Evolutionary conservation across 495 filamentous ascomycete genomes (phyloP).

Genomic region (Endocarpon pusillum): DNA sequence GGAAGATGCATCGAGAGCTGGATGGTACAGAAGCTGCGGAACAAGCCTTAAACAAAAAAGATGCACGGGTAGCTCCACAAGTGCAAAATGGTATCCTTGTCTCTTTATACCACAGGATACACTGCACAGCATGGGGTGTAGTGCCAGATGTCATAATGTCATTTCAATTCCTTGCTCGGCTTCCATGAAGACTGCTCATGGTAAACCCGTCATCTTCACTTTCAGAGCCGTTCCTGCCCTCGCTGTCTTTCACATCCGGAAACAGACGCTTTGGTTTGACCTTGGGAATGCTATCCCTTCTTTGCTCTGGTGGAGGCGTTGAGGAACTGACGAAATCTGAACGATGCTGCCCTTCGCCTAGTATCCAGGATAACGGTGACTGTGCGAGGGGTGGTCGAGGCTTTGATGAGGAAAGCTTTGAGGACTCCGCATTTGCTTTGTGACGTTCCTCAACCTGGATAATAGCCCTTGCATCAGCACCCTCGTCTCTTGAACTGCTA

Average conservation of each 20-base stretch:
- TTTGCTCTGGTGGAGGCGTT: slow-evolving; percentile 30
- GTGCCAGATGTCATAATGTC: too few species aligned
- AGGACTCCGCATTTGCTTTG: background rate
- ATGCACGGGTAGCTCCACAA: too few species aligned
- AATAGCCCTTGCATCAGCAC: slow-evolving; percentile 1
- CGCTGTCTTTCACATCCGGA: slow-evolving; percentile 16
- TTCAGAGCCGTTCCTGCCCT: slow-evolving; percentile 14
- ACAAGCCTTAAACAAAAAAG: too few species aligned
- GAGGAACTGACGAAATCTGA: slow-evolving; percentile 32
- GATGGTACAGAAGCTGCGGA: too few species aligned
- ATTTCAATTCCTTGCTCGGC: background rate
- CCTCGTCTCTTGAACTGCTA: too few species aligned
- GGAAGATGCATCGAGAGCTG: too few species aligned
- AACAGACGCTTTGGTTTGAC: slow-evolving; percentile 24
- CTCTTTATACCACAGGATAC: too few species aligned
- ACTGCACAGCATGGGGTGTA: too few species aligned
- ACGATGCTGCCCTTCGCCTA: slow-evolving; percentile 38
- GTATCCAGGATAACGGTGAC: slow-evolving; percentile 91
- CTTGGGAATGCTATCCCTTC: slow-evolving; percentile 18
- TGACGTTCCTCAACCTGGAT: slow-evolving; percentile 6
- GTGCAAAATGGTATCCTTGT: too few species aligned
- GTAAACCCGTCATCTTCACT: slow-evolving; percentile 26
- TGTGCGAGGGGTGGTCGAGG: slow-evolving; percentile 58
- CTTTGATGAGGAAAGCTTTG: too few species aligned
- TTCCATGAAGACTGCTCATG: slow-evolving; percentile 37